Evolutionary conservation across 306 rosid species (phyloP), one percentile per base, ranked within the genome.

Genomic region (Quercus ilex): DNA sequence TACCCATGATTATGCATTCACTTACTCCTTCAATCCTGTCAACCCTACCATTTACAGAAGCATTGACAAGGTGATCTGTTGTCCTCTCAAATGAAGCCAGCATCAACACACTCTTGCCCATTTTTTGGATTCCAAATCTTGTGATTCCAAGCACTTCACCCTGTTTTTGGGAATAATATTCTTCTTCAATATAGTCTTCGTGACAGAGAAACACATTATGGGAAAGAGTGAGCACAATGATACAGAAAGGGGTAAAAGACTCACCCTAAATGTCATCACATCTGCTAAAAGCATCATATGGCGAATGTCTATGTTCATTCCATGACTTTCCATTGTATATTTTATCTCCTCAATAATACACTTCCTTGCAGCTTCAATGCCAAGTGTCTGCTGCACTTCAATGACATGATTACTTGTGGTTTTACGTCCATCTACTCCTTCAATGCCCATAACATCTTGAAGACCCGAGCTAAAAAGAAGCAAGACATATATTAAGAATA

Each of bases 231-330:
- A 64, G 43, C 4, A 30, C 70, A 30, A 64, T 64, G 13, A 3
- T 15, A 64, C 7, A 3, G 12, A 23, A 67, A 5, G 52, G 25
- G 52, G 52, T 4, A 75, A 79, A 75, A 56, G 85, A 81, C 97
- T 91, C 71, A 91, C 99, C 88, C 90, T 82, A 78, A 76, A 80
- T 12, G 99, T 94, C 99, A 94, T 94, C 78, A 94, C 83, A 86
- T 94, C 99, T 30, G 97, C 97, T 67, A 94, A 87, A 84, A 94
- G 97, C 94, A 89, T 92, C 93, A 94, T 92, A 84, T 94, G 99
- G 55, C 99, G 97, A 73, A 79, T 80, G 72, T 94, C 99, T 79
- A 94, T 92, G 87, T 88, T 90, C 97, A 94, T 91, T 74, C 92
- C 92, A 38, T 93, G 95, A 30, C 86, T 84, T 83, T 82, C 87